These are phyloP conservation scores for Colletotrichum sidae DNA, from an alignment of 2,329 filamentous ascomycete species.

Conservation along the genomic window DNA sequence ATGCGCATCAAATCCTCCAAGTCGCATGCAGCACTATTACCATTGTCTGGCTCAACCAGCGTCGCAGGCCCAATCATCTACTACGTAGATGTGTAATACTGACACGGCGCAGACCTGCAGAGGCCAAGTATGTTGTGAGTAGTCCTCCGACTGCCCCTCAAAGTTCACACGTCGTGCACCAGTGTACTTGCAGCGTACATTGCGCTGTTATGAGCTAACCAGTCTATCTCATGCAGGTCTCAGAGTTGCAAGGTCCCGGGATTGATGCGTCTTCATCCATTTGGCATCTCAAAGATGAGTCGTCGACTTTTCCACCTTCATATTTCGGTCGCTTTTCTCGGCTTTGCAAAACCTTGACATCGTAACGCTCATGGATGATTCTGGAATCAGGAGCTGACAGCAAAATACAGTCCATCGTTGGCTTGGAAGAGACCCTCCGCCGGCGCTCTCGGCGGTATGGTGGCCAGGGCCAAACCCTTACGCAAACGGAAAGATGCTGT, in stretches of 20 bases:
- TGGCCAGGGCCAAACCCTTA: constrained; percentile 31
- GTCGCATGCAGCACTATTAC: constrained; percentile 47
- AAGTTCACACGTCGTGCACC: too few species aligned
- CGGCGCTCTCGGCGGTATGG: constrained; percentile 6
- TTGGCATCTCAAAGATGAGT: constrained; percentile 31
- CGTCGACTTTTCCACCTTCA: constrained; percentile 23
- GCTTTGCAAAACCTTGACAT: constrained; percentile 1
- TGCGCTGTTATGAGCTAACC: constrained; percentile 37
- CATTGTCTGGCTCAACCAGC: constrained; percentile 44
- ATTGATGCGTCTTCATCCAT: constrained; percentile 33
- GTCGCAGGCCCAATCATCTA: constrained; percentile 32
- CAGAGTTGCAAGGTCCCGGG: constrained; percentile 35
- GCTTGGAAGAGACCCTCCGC: constrained; percentile 1
- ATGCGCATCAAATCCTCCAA: constrained; percentile 48
- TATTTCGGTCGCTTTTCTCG: constrained; percentile 6
- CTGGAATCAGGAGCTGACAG: background rate
- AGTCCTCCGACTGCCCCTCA: background rate
- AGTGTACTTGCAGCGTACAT: constrained; percentile 34
- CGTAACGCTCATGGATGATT: background rate
- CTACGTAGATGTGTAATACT: constrained; percentile 11
- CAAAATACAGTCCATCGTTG: background rate
- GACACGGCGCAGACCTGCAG: constrained; percentile 11
- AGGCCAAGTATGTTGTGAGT: constrained; percentile 30
- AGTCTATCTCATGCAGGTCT: constrained; percentile 38
- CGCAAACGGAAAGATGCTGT: constrained; percentile 11